Evolutionary conservation across 2,329 filamentous ascomycete species (phyloP), one percentile per base, ranked within the genome.

Genomic region (Ophiocordyceps polyrhachis-furcata): DNA sequence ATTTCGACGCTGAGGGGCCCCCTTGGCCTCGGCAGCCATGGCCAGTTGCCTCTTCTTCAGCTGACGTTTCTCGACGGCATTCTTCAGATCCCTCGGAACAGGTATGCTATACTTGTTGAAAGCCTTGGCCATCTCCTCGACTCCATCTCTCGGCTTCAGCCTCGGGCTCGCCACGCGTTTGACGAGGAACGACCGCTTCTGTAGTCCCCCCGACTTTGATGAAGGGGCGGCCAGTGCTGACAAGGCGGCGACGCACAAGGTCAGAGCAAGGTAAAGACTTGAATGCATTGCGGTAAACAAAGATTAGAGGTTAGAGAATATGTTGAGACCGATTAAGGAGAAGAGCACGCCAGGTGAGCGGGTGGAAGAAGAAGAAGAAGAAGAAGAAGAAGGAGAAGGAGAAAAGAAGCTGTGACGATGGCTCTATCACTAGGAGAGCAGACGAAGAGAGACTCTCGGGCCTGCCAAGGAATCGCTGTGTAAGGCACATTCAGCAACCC

Each of bases 21-120:
- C 5, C 3, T 21, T 3, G 2, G n/a, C n/a, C n/a, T n/a, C n/a
- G n/a, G n/a, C 13, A 14, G 35, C 35, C 35, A 8, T 13, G 3
- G 35, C 44, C 9, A 43, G 42, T 8, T 40, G 25, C 5, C 44
- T 41, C 43, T 43, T 48, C 13, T 43, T 41, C 38, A 44, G 41
- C 5, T 43, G 37, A 41, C 57, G 55, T 9, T 50, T 53, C 40
- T 53, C 56, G 35, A 63, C 48, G 28, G 59, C 59, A 29, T 62
- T 64, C 43, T 66, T 54, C 44, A 71, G 56, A 8, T 60, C 62
- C 2, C 63, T 52, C 2, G 68, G 62, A 41, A 72, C 61, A 35
- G 63, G 61, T 61, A 79, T 70, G 49, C 73, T 70, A 59, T 72
- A 86, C 58, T 88, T 88, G 52, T 68, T 62, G 58, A 81, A 79